Evolutionary conservation across 2,329 filamentous ascomycete genomes (phyloP).

Genomic region (Colletotrichum sp.): DNA sequence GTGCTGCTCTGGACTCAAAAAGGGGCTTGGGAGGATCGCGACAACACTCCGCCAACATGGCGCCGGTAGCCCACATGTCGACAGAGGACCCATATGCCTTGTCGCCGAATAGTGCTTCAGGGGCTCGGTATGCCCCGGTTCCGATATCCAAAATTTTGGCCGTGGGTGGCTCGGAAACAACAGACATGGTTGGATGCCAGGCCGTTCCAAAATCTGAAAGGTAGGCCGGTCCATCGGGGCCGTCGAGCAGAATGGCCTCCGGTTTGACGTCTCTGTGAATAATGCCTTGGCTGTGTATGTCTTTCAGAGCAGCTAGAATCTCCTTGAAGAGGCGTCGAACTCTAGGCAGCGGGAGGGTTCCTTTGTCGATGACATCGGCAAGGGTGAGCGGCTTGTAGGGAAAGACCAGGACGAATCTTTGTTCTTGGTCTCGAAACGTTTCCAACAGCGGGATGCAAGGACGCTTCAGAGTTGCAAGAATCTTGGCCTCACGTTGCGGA

Average conservation of each 20-base stretch:
- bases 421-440: slow-evolving; percentile 73
- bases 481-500: slow-evolving; percentile 77
- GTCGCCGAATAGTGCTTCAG: slow-evolving; percentile 88
- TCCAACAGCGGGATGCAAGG: slow-evolving; percentile 72
- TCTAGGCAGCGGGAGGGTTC: slow-evolving; percentile 33
- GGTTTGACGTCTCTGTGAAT: slow-evolving; percentile 96
- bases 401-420: slow-evolving; percentile 80
- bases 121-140: slow-evolving; percentile 88
- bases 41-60: slow-evolving; percentile 80
- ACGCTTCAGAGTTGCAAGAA: slow-evolving; percentile 66
- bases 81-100: slow-evolving; percentile 72
- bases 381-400: slow-evolving; percentile 83
- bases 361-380: slow-evolving; percentile 65
- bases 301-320: slow-evolving; percentile 71
- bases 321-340: slow-evolving; percentile 61
- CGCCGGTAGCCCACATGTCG: slow-evolving; percentile 90
- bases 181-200: slow-evolving; percentile 71
- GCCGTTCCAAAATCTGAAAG: slow-evolving; percentile 93
- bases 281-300: slow-evolving; percentile 77
- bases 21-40: slow-evolving; percentile 62
- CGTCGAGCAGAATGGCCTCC: slow-evolving; percentile 79
- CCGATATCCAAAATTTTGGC: slow-evolving; percentile 91
- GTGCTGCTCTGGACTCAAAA: slow-evolving; percentile 76
- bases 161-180: slow-evolving; percentile 65
- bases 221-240: slow-evolving; percentile 72